Percentiles rank a stretch among this genome's conserved stretches.
These are phyloP conservation scores for Osmanthus fragrans DNA, from an alignment of 257 asterid species.

Conservation along the genomic window DNA sequence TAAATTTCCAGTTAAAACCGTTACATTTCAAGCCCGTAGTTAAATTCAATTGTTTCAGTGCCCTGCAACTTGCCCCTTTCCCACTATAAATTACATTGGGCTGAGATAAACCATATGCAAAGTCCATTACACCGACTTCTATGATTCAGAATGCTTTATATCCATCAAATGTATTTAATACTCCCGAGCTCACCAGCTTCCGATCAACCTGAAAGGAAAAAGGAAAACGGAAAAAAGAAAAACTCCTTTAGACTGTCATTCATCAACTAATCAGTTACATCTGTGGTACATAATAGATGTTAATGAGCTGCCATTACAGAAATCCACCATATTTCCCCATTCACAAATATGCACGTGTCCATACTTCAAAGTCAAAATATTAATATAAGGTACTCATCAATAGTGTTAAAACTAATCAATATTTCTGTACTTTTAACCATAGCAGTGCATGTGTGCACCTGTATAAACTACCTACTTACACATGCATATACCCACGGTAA, in stretches of 20 bases:
- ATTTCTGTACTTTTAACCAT: not conserved
- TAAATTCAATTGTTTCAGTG: constrained; percentile 25
- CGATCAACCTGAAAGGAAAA: not conserved
- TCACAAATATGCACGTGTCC: not conserved
- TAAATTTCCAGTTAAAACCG: constrained; percentile 22
- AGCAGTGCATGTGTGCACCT: not conserved
- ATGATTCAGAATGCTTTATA: not conserved
- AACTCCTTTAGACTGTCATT: not conserved
- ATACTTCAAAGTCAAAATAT: not conserved
- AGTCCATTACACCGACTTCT: not conserved
- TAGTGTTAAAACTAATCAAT: not conserved
- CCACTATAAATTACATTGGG: constrained; percentile 44
- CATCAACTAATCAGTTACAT: not conserved
- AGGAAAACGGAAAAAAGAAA: not conserved
- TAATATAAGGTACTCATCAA: not conserved
- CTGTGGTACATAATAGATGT: not conserved
- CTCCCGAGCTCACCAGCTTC: not conserved
- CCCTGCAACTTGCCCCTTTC: constrained; percentile 35
- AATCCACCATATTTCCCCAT: not conserved
- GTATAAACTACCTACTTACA: not conserved
- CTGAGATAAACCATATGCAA: constrained; percentile 41
- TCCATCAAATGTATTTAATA: not conserved
- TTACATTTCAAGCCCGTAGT: constrained; percentile 25
- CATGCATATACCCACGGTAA: not conserved
- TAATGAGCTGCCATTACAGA: not conserved